phyloP scores from a whole-genome alignment of 179 eudicot genomes.

The Spinacia oleracea region DNA sequence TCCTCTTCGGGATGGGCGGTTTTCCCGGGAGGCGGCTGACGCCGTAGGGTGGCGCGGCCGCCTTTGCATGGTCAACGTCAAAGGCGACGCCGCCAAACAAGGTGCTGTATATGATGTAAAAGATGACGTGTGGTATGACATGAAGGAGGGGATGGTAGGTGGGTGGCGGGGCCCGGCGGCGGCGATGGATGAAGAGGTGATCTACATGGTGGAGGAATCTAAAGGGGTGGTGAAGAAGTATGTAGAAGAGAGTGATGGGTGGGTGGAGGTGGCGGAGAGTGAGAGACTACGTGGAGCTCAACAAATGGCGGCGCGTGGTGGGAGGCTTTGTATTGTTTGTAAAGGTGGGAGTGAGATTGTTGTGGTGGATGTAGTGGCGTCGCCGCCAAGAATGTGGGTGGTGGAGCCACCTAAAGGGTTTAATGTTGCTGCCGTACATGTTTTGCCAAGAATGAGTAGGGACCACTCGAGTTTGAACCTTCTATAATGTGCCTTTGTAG shows the following conservation, averaged over 20 bases:
- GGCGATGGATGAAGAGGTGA: conserved; percentile 47
- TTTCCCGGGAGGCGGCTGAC: conserved; percentile 49
- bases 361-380: conserved; percentile 52
- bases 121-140: conserved; percentile 39
- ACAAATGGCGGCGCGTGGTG: conserved; percentile 52
- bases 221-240: conserved; percentile 46
- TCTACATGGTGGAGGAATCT: conserved; percentile 42
- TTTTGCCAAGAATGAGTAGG: conserved; percentile 52
- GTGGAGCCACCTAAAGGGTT: conserved; percentile 45
- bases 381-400: conserved; percentile 37
- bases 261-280: conserved; percentile 41
- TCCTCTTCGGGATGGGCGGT: conserved; percentile 34
- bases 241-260: conserved; percentile 33
- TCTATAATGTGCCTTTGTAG: background rate
- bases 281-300: conserved; percentile 44
- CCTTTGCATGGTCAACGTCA: conserved; percentile 54
- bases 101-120: conserved; percentile 41
- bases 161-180: conserved; percentile 72
- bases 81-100: conserved; percentile 42
- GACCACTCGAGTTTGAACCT: background rate
- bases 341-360: conserved; percentile 30
- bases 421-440: conserved; percentile 44
- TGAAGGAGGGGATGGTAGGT: conserved; percentile 49
- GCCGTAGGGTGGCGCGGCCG: conserved; percentile 55
- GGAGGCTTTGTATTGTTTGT: conserved; percentile 46